These are phyloP conservation scores for Cephaloascus albidus DNA, from an alignment of 805 yeast genomes.

Conservation along the genomic window DNA sequence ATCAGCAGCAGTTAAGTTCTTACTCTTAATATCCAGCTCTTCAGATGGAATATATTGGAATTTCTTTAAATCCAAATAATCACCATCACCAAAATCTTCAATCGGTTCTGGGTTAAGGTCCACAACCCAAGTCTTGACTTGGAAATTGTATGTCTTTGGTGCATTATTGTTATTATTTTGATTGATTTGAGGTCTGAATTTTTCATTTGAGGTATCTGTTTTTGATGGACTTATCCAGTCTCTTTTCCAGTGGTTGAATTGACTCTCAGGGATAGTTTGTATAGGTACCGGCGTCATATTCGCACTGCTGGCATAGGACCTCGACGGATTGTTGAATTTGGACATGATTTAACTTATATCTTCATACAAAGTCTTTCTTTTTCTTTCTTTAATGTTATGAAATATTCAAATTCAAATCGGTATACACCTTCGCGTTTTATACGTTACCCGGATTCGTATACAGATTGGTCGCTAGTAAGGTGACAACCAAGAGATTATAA, in stretches of 20 bases:
- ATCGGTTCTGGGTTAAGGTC: conserved; percentile 9
- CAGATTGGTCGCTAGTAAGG: too few species aligned
- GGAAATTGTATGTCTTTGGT: conserved; percentile 16
- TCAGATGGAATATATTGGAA: conserved; percentile 19
- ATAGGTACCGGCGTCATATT: neutral
- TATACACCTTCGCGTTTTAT: too few species aligned
- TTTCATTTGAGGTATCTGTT: conserved; percentile 5
- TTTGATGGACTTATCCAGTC: conserved; percentile 17
- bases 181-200: conserved; percentile 3
- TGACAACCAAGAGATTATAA: too few species aligned
- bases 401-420: too few species aligned
- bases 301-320: neutral
- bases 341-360: neutral
- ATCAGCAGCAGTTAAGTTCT: conserved; percentile 30
- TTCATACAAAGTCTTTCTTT: too few species aligned
- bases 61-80: conserved; percentile 32
- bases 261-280: neutral
- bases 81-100: conserved; percentile 28
- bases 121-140: conserved; percentile 21
- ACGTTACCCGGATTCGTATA: too few species aligned
- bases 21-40: conserved; percentile 3
- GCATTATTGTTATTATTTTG: conserved; percentile 9
- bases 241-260: conserved; percentile 17
- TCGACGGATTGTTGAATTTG: neutral
- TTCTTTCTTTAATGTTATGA: too few species aligned